A percentile compares a stretch with the other conserved stretches of the same genome.
Evolutionary conservation across 2,329 filamentous ascomycete genomes (phyloP).

Genomic region (Cladorrhinum sp.): DNA sequence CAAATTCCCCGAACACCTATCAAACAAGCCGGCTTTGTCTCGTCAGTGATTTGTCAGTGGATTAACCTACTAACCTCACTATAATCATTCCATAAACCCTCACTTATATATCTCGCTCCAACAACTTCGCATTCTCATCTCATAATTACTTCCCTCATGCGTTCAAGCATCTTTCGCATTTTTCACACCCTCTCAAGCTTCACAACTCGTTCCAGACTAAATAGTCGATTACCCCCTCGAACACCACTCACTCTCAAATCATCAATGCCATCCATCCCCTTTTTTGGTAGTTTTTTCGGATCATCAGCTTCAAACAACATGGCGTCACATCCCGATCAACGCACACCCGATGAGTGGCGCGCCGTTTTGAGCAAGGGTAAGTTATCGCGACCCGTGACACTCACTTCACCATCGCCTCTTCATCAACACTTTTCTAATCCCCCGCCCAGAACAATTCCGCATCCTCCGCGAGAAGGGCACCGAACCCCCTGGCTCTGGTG

Average conservation of each 20-base stretch:
- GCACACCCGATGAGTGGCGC: conserved; percentile 81
- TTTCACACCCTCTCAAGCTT: conserved; percentile 47
- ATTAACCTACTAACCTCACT: not conserved
- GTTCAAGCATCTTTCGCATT: conserved; percentile 45
- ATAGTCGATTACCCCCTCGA: not conserved
- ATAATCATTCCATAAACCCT: not conserved
- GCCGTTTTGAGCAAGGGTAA: conserved; percentile 67
- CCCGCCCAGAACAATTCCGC: conserved; percentile 90
- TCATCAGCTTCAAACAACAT: conserved; percentile 51
- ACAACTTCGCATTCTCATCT: conserved; percentile 5
- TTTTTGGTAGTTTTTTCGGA: conserved; percentile 72
- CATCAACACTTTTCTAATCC: too few species aligned
- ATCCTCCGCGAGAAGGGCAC: conserved; percentile 91
- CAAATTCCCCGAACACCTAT: not conserved
- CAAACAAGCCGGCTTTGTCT: conserved; percentile 4
- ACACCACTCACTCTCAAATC: conserved; percentile 11
- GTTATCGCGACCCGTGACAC: conserved; percentile 12
- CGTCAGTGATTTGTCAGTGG: conserved; percentile 9
- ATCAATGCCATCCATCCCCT: conserved; percentile 76
- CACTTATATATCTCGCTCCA: conserved; percentile 1
- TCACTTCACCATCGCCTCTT: not conserved
- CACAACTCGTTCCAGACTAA: conserved; percentile 29
- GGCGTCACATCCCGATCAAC: conserved; percentile 67
- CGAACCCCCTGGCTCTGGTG: conserved; percentile 73
- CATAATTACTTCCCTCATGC: conserved; percentile 42